Base-by-base conservation (phyloP, 139 green algal genomes). In the Chlamydomonas schloesseri region DNA sequence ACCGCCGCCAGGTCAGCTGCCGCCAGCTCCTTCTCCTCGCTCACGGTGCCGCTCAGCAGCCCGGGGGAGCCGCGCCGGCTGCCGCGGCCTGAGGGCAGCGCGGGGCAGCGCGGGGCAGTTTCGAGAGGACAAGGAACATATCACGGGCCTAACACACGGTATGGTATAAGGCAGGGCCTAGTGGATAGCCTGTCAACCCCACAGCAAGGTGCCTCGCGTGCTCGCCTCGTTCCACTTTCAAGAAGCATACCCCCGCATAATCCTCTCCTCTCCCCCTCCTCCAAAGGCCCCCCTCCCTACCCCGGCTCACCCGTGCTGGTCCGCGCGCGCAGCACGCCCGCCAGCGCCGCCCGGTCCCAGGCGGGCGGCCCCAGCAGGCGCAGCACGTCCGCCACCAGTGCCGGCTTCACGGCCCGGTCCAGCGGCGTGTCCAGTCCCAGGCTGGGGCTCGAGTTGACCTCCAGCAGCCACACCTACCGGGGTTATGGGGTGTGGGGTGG, bases 361-460 rank as follows among this genome's bases (percentile, higher is more conserved):
- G 89, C 73, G 53, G 91, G 74, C 17, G 89, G 89, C 60, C 64
- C 87, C 68, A 93, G 81, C 36, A 93, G 36, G 20, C 78, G 70
- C 37, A 93, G 31, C 15, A 87, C 79, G 67, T 91, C 90, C 14
- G 72, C 57, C 0, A 93, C 65, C 42, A 93, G 72, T 5, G 77
- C 36, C n/a, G 87, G 83, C 79, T 93, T 93, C 73, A 91, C 47
- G 20, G 58, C 75, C 10, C 73, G 75, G 69, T 92, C 88, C 47
- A 97, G 67, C 17, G 91, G 82, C 17, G 90, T 93, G 69, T 94
- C 89, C 58, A 91, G 73, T 29, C 72, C 81, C 71, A 97, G 86
- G 21, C 89, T 88, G 55, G 94, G 94, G 6, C 87, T 93, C 26
- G 90, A 94, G 91, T 97, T 96, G 15, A 96, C 91, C 90, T 96